Evolutionary conservation across 495 filamentous ascomycete genomes (phyloP).

Genomic region (Trichoderma parareesei): DNA sequence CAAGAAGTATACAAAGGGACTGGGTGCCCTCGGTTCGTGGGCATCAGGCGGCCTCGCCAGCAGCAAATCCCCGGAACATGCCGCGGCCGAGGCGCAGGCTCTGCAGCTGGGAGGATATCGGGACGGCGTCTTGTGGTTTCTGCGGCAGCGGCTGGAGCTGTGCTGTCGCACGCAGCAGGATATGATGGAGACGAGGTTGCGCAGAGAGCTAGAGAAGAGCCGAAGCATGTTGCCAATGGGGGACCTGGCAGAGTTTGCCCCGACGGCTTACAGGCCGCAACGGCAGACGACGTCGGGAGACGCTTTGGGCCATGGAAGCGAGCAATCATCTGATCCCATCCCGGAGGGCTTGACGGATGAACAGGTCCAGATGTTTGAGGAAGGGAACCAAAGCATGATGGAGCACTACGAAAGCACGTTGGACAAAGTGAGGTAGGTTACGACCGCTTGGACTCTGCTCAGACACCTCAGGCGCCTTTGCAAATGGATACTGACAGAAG

Average conservation of each 20-base stretch:
- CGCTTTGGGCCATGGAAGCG: constrained; percentile 36
- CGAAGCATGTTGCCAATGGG: constrained; percentile 66
- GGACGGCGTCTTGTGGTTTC: constrained; percentile 75
- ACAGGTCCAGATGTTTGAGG: constrained; percentile 85
- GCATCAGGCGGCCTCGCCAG: constrained; percentile 41
- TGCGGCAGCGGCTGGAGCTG: constrained; percentile 65
- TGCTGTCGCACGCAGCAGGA: constrained; percentile 66
- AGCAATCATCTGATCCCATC: constrained; percentile 18
- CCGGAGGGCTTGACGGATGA: constrained; percentile 52
- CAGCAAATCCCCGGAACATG: constrained; percentile 51
- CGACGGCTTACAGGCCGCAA: constrained; percentile 15
- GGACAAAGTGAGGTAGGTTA: constrained; percentile 79
- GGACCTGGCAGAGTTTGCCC: constrained; percentile 11
- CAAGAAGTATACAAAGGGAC: constrained; percentile 55
- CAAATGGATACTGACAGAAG: neutral
- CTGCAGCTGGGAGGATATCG: constrained; percentile 53
- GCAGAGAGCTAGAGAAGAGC: constrained; percentile 78
- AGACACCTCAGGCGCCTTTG: neutral
- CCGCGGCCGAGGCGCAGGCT: constrained; percentile 58
- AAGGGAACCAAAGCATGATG: constrained; percentile 88
- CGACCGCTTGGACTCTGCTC: neutral
- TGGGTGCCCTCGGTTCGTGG: constrained; percentile 62
- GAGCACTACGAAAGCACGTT: constrained; percentile 85
- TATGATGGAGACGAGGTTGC: constrained; percentile 87
- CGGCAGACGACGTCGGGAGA: constrained; percentile 15